These are phyloP conservation scores for Silene noctiflora DNA, from an alignment of 179 eudicot genomes.

Conservation along the genomic window DNA sequence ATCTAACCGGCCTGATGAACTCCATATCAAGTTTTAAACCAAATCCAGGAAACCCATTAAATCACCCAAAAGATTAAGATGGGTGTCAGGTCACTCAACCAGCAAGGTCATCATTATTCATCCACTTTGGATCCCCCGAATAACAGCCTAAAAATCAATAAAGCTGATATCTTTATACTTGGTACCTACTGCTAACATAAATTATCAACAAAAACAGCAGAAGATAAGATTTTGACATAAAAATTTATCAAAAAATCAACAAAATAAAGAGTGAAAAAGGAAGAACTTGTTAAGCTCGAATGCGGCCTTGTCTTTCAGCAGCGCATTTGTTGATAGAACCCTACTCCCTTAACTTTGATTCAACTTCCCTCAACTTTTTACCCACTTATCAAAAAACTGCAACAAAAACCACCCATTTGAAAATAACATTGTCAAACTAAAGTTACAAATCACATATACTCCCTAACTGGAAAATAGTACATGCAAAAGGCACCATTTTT, in stretches of 20 bases:
- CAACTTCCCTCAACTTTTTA: slow-evolving; percentile 35
- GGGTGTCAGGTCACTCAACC: too few species aligned
- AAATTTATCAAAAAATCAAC: not conserved
- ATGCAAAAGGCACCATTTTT: too few species aligned
- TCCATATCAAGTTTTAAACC: too few species aligned
- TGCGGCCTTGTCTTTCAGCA: slow-evolving; percentile 92
- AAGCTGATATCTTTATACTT: not conserved
- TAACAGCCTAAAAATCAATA: not conserved
- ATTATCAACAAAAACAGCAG: not conserved
- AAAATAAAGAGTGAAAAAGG: not conserved
- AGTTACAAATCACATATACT: not conserved
- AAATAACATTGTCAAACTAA: not conserved
- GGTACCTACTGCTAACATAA: not conserved
- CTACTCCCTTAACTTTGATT: slow-evolving; percentile 46
- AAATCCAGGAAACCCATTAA: too few species aligned
- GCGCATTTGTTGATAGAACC: slow-evolving; percentile 48
- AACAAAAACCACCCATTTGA: not conserved
- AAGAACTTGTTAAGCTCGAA: slow-evolving; percentile 80
- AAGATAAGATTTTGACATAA: not conserved
- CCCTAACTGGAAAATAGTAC: too few species aligned
- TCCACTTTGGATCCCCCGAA: too few species aligned
- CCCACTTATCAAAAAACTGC: slow-evolving; percentile 43
- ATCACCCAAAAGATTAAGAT: too few species aligned
- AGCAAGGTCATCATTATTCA: too few species aligned
- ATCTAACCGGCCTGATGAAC: too few species aligned